Evolutionary conservation across 768 basidiomycete species (phyloP).

Genomic region (Cystobasidium ongulense): DNA sequence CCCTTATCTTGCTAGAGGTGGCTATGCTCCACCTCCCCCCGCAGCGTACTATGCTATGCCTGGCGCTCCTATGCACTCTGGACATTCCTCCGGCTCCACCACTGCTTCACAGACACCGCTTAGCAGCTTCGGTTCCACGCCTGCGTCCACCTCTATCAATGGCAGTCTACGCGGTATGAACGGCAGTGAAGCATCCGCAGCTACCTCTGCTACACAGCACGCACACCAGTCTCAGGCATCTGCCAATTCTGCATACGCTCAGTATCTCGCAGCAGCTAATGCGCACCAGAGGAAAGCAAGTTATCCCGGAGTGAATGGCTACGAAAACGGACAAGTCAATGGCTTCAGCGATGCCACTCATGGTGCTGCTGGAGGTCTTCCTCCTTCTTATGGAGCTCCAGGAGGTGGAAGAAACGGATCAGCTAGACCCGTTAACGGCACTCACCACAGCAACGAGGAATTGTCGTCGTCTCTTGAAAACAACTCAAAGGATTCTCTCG

Average conservation of each 20-base stretch:
- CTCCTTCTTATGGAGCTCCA: neutral
- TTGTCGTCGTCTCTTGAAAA: neutral
- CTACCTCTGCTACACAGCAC: neutral
- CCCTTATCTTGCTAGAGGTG: neutral
- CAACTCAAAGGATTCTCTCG: neutral
- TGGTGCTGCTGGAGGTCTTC: neutral
- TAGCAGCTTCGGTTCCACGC: slow-evolving; percentile 5
- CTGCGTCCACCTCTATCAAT: neutral
- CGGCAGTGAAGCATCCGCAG: neutral
- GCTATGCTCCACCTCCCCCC: neutral
- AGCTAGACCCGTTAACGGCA: neutral
- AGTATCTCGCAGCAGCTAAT: slow-evolving; percentile 4
- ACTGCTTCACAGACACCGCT: neutral
- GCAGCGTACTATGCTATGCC: slow-evolving; percentile 8
- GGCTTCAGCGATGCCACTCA: neutral
- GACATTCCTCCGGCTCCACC: neutral
- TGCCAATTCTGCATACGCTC: neutral
- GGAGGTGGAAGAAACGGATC: neutral
- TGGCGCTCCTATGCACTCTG: neutral
- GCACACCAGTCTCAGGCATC: neutral
- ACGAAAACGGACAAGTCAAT: neutral
- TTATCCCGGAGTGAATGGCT: neutral
- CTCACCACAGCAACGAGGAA: neutral
- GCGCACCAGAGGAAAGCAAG: neutral
- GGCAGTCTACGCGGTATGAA: neutral